Percentiles rank a stretch among this genome's conserved stretches.
These are phyloP conservation scores for Venturia nashicola DNA, from an alignment of 2,329 filamentous ascomycete species.

Conservation along the genomic window DNA sequence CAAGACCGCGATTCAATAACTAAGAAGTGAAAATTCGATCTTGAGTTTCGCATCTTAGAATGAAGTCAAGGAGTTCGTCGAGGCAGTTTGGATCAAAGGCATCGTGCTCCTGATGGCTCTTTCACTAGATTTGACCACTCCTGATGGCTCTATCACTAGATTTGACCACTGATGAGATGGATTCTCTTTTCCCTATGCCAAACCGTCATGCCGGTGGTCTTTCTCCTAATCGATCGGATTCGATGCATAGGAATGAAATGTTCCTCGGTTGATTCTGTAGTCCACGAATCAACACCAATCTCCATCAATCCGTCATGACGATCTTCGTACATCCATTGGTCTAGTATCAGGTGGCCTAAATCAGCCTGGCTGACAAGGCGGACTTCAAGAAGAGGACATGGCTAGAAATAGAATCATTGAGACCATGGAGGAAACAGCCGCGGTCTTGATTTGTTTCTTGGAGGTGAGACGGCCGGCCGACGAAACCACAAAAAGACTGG, in stretches of 20 bases:
- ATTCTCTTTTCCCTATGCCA: constrained; percentile 9
- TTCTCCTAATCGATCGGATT: constrained; percentile 5
- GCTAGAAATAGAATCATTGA: not conserved
- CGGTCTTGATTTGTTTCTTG: constrained; percentile 5
- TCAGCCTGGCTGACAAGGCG: constrained; percentile 1
- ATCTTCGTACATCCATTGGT: constrained; percentile 9
- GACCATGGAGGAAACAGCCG: constrained; percentile 5
- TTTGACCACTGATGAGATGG: constrained; percentile 9
- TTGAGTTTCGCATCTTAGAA: too few species aligned
- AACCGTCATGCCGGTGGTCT: not conserved
- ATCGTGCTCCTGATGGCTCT: too few species aligned
- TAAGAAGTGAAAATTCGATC: too few species aligned
- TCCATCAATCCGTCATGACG: constrained; percentile 8
- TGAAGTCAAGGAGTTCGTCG: too few species aligned
- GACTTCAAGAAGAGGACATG: not conserved
- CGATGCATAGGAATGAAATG: constrained; percentile 6
- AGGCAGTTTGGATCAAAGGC: too few species aligned
- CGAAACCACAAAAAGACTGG: not conserved
- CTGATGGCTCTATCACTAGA: too few species aligned
- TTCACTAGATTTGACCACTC: not conserved
- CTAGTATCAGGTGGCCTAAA: not conserved
- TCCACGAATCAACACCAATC: constrained; percentile 1
- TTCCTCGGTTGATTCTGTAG: constrained; percentile 4
- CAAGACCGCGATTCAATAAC: too few species aligned
- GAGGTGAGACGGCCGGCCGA: constrained; percentile 1